Evolutionary conservation across 2,329 filamentous ascomycete species (phyloP).

Genomic region (Orbilia blumenaviensis): DNA sequence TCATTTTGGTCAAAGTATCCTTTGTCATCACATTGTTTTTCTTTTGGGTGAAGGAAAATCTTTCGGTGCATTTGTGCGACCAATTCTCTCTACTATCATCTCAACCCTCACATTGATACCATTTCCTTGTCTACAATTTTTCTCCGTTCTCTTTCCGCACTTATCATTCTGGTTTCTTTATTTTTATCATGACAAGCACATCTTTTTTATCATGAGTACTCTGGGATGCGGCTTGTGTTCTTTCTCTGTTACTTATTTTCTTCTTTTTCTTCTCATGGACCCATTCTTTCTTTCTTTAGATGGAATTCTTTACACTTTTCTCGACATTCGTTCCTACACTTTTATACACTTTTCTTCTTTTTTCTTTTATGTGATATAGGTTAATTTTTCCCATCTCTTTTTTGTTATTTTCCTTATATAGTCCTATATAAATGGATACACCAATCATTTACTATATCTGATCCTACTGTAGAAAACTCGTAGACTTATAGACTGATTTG

Average conservation of each 20-base stretch:
- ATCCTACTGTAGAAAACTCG: not conserved
- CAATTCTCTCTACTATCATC: no score
- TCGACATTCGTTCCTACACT: conserved; percentile 28
- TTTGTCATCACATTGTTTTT: conserved; percentile 23
- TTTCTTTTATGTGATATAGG: conserved; percentile 53
- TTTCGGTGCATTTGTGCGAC: conserved; percentile 42
- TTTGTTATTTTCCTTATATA: conserved; percentile 21
- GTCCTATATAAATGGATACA: conserved; percentile 39
- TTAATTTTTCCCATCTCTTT: conserved; percentile 27
- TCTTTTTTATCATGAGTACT: conserved; percentile 37
- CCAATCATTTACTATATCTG: not conserved
- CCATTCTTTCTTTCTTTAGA: conserved; percentile 35
- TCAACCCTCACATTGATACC: conserved; percentile 36
- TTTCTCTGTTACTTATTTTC: conserved; percentile 19
- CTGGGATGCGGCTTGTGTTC: conserved; percentile 18
- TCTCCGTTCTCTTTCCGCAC: not conserved
- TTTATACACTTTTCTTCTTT: conserved; percentile 2
- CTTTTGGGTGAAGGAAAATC: conserved; percentile 37
- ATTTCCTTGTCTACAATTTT: conserved; percentile 42
- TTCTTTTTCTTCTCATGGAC: conserved; percentile 38
- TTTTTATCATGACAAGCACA: conserved; percentile 11
- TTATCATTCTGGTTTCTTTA: not conserved
- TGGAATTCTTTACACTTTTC: conserved; percentile 19
- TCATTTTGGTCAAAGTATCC: conserved; percentile 27
- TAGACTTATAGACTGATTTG: not conserved